phyloP scores from a whole-genome alignment of 805 yeast genomes.

The Metschnikowia matae region DNA sequence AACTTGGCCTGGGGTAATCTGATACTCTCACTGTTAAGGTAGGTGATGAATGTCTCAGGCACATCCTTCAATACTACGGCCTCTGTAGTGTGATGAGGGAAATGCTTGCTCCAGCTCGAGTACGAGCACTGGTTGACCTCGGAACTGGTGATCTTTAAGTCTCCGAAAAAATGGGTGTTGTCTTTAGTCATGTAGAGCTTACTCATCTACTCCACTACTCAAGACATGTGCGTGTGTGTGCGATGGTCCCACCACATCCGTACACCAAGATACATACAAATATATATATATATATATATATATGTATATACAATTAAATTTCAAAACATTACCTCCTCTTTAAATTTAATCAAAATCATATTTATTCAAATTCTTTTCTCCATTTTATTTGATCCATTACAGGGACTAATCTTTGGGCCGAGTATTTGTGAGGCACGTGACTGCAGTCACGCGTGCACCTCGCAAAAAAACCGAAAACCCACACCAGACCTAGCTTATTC shows the following conservation, averaged over 20 bases:
- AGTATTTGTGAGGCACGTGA: neutral
- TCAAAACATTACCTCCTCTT: no score
- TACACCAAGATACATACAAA: neutral
- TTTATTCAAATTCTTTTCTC: no score
- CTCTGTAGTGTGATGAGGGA: conserved; percentile 19
- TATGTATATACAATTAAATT: no score
- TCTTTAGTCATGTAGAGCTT: conserved; percentile 7
- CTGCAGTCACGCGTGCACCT: neutral
- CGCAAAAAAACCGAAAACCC: conserved; percentile 4
- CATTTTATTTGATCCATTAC: no score
- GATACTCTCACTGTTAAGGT: conserved; percentile 25
- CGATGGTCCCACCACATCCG: neutral
- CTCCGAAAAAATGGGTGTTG: conserved; percentile 27
- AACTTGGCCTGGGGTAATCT: conserved; percentile 13
- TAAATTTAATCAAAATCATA: no score
- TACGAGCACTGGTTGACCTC: conserved; percentile 33
- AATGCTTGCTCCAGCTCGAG: conserved; percentile 31
- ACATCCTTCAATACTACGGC: conserved; percentile 29
- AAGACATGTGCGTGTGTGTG: neutral
- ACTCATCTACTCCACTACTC: neutral
- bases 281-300: no score
- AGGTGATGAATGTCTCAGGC: conserved; percentile 32
- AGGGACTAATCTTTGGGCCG: no score
- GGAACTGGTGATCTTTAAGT: conserved; percentile 20
- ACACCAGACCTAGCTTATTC: neutral